Conservation (phyloP, 768 basidiomycete genomes). For the Dacryopinax spathularia region DNA sequence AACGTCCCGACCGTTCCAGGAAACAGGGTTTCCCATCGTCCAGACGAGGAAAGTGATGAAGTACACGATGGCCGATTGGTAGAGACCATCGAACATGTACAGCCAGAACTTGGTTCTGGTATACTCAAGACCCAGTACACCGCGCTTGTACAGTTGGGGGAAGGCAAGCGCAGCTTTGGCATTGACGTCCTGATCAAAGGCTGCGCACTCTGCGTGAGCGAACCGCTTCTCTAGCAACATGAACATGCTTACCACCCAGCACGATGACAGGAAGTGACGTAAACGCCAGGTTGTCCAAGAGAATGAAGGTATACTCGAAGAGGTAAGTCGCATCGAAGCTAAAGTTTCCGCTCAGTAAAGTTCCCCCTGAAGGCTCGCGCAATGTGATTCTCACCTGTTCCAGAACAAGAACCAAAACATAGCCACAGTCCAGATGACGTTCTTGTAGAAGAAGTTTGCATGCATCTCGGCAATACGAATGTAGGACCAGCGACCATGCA, state of each 20-base stretch:
- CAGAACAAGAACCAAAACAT: constrained; percentile 90
- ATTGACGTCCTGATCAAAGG: constrained; percentile 92
- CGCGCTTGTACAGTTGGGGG: constrained; percentile 90
- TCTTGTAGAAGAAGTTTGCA: constrained; percentile 98
- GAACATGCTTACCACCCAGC: constrained; percentile 52
- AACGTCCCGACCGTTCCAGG: constrained; percentile 68
- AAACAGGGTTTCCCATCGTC: constrained; percentile 46
- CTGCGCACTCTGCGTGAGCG: constrained; percentile 24
- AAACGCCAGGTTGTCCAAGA: constrained; percentile 83
- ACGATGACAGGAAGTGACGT: constrained; percentile 85
- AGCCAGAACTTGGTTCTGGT: constrained; percentile 84
- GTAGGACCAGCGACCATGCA: constrained; percentile 96
- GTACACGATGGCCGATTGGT: constrained; percentile 78
- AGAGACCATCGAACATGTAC: constrained; percentile 88
- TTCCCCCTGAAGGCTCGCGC: constrained; percentile 1
- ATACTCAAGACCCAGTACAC: constrained; percentile 86
- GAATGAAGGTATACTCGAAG: constrained; percentile 87
- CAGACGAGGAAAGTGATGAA: constrained; percentile 69
- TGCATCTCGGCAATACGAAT: constrained; percentile 94
- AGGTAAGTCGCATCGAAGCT: constrained; percentile 92
- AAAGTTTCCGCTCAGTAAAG: constrained; percentile 13
- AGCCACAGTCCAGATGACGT: constrained; percentile 83
- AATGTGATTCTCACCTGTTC: constrained; percentile 44
- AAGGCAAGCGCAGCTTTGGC: constrained; percentile 79
- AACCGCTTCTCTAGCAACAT: not conserved